Evolutionary conservation across 306 rosid genomes (phyloP).

Genomic region (Acacia confusa): DNA sequence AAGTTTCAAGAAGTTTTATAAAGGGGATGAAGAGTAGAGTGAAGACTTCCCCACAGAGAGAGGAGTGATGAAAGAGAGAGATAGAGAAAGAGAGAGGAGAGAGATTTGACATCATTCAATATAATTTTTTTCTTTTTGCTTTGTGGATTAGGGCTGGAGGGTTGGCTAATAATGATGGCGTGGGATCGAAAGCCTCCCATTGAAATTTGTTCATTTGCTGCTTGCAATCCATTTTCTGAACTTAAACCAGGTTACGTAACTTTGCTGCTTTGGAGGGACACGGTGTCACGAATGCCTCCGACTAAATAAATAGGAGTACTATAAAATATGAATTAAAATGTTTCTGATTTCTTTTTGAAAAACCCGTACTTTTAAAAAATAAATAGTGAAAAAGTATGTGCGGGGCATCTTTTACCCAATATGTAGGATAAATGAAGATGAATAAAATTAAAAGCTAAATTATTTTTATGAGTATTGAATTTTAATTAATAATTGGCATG

Average conservation of each 20-base stretch:
- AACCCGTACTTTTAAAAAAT: background rate
- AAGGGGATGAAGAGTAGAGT: constrained; percentile 5
- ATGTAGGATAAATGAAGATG: too few species aligned
- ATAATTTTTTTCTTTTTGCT: constrained; percentile 28
- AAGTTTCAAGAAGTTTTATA: constrained; percentile 41
- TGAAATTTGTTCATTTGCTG: background rate
- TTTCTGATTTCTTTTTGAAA: background rate
- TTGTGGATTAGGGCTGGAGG: constrained; percentile 39
- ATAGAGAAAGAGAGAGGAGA: background rate
- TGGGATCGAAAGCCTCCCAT: constrained; percentile 31
- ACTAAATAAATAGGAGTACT: background rate
- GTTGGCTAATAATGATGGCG: constrained; percentile 22
- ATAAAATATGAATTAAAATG: background rate
- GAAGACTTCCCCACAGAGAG: background rate
- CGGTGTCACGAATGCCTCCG: too few species aligned
- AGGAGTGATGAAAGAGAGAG: background rate
- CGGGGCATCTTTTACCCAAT: too few species aligned
- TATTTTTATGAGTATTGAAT: too few species aligned
- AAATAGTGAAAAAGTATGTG: background rate
- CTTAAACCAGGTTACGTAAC: background rate
- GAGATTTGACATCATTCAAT: constrained; percentile 30
- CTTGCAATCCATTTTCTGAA: background rate
- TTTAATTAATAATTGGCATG: too few species aligned
- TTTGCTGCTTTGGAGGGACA: background rate
- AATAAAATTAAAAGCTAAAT: too few species aligned